phyloP scores from a whole-genome alignment of 1,284 basidiomycete species.

The Cutaneotrichosporon arboriforme region DNA sequence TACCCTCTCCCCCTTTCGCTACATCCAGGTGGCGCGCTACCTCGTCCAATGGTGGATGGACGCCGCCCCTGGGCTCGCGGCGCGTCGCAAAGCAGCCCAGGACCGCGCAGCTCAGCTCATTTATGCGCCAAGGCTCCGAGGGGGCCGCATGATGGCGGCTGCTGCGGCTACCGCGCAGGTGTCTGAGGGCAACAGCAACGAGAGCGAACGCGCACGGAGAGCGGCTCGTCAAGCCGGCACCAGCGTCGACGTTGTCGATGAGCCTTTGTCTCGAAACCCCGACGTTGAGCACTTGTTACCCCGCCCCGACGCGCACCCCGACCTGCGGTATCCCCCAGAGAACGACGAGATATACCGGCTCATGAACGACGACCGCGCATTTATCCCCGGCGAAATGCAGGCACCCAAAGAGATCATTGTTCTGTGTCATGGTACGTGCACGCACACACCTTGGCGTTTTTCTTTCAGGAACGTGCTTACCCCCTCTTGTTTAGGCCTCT shows the following conservation, averaged over 20 bases:
- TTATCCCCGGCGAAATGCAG: conserved; percentile 59
- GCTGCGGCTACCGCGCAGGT: neutral
- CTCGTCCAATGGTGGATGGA: conserved; percentile 39
- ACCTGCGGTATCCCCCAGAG: conserved; percentile 30
- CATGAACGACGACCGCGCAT: conserved; percentile 65
- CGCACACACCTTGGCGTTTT: neutral
- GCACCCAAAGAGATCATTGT: conserved; percentile 84
- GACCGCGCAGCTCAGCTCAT: conserved; percentile 16
- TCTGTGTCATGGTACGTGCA: conserved; percentile 80
- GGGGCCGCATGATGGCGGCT: conserved; percentile 3
- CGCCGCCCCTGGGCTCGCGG: conserved; percentile 18
- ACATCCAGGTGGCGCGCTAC: conserved; percentile 39
- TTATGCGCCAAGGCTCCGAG: conserved; percentile 7
- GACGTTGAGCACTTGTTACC: conserved; percentile 6
- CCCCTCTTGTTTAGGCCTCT: conserved; percentile 62
- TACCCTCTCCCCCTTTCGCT: conserved; percentile 42
- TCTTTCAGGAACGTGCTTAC: neutral
- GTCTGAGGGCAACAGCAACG: neutral
- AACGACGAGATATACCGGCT: conserved; percentile 60
- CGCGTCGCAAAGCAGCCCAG: conserved; percentile 24
- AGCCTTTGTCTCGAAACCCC: neutral
- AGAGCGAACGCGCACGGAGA: neutral
- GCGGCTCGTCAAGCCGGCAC: neutral
- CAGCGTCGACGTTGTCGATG: conserved; percentile 1
- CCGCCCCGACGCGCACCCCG: conserved; percentile 17